These are phyloP conservation scores for Amphibolis antarctica DNA, from an alignment of 106 monocot species.

Conservation along the genomic window DNA sequence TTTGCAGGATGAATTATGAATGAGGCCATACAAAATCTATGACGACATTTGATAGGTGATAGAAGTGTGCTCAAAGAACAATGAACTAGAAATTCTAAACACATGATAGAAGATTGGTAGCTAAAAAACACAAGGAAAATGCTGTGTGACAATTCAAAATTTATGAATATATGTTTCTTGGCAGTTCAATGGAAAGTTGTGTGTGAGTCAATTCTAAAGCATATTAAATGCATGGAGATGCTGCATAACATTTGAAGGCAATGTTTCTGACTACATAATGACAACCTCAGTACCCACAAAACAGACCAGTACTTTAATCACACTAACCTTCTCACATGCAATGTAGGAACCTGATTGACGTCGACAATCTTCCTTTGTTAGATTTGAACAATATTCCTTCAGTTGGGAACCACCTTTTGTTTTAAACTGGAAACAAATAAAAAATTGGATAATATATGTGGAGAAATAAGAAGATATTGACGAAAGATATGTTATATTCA, in stretches of 20 bases:
- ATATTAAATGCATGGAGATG: too few species aligned
- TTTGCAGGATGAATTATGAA: too few species aligned
- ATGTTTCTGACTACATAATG: neutral
- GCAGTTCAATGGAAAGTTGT: too few species aligned
- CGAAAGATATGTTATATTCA: too few species aligned
- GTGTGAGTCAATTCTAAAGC: too few species aligned
- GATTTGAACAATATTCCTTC: conserved; percentile 82
- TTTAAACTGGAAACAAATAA: conserved; percentile 54
- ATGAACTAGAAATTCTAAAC: neutral
- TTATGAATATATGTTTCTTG: too few species aligned
- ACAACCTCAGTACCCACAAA: neutral
- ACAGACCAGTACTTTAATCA: neutral
- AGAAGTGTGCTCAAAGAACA: neutral
- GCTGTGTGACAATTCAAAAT: neutral
- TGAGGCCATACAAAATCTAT: too few species aligned
- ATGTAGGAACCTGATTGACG: conserved; percentile 77
- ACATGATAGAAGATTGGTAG: too few species aligned
- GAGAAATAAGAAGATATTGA: neutral
- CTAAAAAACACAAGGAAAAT: neutral
- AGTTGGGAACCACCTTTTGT: conserved; percentile 94
- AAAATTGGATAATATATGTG: neutral
- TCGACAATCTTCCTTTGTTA: conserved; percentile 99
- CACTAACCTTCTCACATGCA: conserved; percentile 84
- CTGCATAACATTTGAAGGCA: too few species aligned
- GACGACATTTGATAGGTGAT: too few species aligned